Evolutionary conservation across 768 basidiomycete genomes (phyloP).

Genomic region (Rhodotorula diobovata): DNA sequence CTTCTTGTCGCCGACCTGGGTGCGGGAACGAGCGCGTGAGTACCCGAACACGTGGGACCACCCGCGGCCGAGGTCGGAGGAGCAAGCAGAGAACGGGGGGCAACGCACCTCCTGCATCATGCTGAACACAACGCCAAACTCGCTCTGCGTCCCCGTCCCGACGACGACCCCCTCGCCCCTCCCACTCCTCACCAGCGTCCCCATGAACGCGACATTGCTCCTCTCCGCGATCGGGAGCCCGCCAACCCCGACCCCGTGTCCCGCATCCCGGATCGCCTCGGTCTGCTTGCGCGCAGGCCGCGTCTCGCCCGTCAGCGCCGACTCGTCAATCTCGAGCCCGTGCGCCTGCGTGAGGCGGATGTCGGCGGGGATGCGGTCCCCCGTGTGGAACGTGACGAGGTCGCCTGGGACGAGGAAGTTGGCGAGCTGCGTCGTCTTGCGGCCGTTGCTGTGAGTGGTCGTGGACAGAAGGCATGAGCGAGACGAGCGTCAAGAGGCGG

Average conservation of each 20-base stretch:
- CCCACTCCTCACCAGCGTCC: conserved; percentile 85
- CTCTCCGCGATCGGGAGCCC: conserved; percentile 68
- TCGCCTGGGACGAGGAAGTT: conserved; percentile 97
- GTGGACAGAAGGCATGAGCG: neutral
- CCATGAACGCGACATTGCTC: conserved; percentile 88
- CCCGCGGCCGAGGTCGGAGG: neutral
- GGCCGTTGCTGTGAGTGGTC: conserved; percentile 53
- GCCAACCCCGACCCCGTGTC: conserved; percentile 48
- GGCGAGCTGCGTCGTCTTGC: conserved; percentile 73
- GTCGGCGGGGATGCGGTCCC: conserved; percentile 91
- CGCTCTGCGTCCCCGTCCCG: conserved; percentile 75
- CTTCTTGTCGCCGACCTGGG: conserved; percentile 72
- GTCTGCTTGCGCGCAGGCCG: conserved; percentile 66
- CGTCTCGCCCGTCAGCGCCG: conserved; percentile 90
- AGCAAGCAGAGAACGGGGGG: neutral
- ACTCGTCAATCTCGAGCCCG: conserved; percentile 91
- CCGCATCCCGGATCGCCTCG: conserved; percentile 53
- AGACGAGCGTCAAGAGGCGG: too few relatives aligned
- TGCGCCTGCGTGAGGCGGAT: conserved; percentile 74
- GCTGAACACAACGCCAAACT: conserved; percentile 92
- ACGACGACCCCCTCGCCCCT: conserved; percentile 82
- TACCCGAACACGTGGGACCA: too few relatives aligned
- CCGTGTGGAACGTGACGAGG: conserved; percentile 78
- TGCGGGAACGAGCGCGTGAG: neutral
- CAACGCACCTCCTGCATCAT: conserved; percentile 90